Base-by-base conservation (phyloP, 2,329 filamentous ascomycete genomes). In the Trichoderma aggressivum region DNA sequence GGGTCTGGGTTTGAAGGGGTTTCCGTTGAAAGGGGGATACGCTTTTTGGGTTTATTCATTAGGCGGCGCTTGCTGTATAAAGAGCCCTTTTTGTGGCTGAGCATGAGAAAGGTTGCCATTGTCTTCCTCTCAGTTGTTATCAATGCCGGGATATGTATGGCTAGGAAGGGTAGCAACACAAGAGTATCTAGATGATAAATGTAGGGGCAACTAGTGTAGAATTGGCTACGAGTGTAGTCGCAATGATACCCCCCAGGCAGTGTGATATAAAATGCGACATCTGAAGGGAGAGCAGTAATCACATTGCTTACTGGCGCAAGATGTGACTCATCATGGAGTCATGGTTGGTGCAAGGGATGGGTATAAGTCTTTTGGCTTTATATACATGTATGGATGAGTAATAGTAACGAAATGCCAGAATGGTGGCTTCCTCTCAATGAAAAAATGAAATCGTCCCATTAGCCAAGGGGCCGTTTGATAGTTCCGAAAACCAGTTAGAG, bases 81-180 rank as follows among this genome's bases (percentile, higher is more conserved):
- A 36, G 39, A 50, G 56, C 26, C 26, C 36, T 10, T 61, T 61
- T 68, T 21, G 47, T 14, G 66, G 66, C 56, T 34, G 14, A 61
- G 66, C 39, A 69, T 61, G 66, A 39, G 50, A 65, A 56, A 32
- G 53, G 55, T 28, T 61, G 28, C 26, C 24, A n/a, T 50, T 53
- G 21, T 24, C 28, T 55, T n/a, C 11, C 28, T 43, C 34, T 65
- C 26, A 8, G 36, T 30, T 28, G n/a, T 58, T 53, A 16, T 64
- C 63, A 34, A 21, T 68, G 72, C 75, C 70, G 74, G 72, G 75
- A 74, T 70, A 75, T 77, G 77, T 78, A 78, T 72, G 77, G 77
- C 76, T 76, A 60, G 65, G 59, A 69, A 70, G 72, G 67, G 24
- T 8, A 12, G 63, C 34, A 66, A 16, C 39, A 43, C 18, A n/a